phyloP scores from a whole-genome alignment of 108 stramenopile genomes.

The Chaetoceros tenuissimus region DNA sequence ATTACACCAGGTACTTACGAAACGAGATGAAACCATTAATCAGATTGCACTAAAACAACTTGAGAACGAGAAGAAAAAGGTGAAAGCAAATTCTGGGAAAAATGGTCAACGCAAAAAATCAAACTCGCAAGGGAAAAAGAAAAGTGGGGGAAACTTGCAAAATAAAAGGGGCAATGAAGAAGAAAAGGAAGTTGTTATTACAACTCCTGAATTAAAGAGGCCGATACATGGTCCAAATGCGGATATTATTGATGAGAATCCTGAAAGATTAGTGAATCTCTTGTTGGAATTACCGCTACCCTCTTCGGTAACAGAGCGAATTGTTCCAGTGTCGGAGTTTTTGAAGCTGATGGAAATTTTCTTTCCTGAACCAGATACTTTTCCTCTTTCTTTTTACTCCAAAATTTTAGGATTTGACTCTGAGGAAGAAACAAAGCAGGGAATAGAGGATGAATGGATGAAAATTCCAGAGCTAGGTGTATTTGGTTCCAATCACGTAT shows the following conservation, averaged over 20 bases:
- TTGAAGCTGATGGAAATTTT: constrained; percentile 34
- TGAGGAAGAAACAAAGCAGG: constrained; percentile 4
- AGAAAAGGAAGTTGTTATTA: no score
- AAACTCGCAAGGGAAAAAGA: no score
- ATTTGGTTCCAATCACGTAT: constrained; percentile 9
- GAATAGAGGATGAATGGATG: constrained; percentile 10
- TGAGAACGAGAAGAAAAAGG: no score
- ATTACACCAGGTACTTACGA: no score
- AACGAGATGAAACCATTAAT: no score
- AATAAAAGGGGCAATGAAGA: no score
- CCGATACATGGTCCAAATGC: constrained; percentile 7
- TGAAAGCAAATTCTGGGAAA: no score
- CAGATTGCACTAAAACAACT: no score
- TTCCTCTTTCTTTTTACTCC: constrained; percentile 53
- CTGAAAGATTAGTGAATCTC: constrained; percentile 45
- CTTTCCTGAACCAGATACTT: constrained; percentile 60
- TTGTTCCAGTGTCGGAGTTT: constrained; percentile 42
- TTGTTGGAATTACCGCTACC: constrained; percentile 23
- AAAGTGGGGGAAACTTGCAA: no score
- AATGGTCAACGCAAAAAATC: no score
- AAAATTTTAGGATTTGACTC: constrained; percentile 65
- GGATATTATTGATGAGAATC: constrained; percentile 30
- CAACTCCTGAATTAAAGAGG: no score
- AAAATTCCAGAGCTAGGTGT: constrained; percentile 8
- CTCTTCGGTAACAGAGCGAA: not conserved